These are phyloP conservation scores for Solanum clarkiae DNA, from an alignment of 257 asterid species.

Conservation along the genomic window DNA sequence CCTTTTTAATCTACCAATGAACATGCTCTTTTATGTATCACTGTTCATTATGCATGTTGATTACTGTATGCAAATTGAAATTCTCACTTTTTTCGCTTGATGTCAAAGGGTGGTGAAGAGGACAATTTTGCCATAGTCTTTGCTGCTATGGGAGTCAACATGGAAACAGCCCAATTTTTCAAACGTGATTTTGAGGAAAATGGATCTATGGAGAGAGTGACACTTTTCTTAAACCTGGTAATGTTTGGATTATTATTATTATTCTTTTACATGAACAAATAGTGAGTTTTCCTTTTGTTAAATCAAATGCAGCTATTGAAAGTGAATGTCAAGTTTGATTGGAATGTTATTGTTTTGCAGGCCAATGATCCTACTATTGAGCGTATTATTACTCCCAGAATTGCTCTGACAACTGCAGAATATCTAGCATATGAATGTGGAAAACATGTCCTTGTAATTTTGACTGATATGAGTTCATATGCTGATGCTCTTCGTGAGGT, in stretches of 20 bases:
- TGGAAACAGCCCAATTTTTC: slow-evolving; percentile 97
- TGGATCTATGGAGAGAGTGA: slow-evolving; percentile 99
- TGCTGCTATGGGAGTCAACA: slow-evolving; percentile 99
- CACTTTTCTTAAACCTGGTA: slow-evolving; percentile 92
- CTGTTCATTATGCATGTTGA: background rate
- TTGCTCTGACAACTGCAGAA: slow-evolving; percentile 96
- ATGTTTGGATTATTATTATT: background rate
- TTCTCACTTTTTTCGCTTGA: slow-evolving; percentile 7
- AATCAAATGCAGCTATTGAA: background rate
- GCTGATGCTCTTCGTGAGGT: slow-evolving; percentile 99
- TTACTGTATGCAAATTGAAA: background rate
- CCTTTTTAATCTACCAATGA: background rate
- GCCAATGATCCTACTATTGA: slow-evolving; percentile 98
- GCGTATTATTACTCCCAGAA: slow-evolving; percentile 94
- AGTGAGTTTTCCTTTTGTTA: background rate
- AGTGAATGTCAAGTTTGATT: background rate
- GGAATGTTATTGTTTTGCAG: slow-evolving; percentile 24
- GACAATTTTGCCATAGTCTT: slow-evolving; percentile 98
- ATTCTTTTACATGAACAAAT: background rate
- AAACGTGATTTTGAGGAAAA: slow-evolving; percentile 99
- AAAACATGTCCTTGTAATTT: slow-evolving; percentile 95
- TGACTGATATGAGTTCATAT: slow-evolving; percentile 98
- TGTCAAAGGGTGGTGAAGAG: slow-evolving; percentile 60
- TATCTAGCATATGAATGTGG: slow-evolving; percentile 95
- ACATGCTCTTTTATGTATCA: background rate